Conservation (phyloP, 352 stramenopile genomes). For the Phytophthora tentaculata region DNA sequence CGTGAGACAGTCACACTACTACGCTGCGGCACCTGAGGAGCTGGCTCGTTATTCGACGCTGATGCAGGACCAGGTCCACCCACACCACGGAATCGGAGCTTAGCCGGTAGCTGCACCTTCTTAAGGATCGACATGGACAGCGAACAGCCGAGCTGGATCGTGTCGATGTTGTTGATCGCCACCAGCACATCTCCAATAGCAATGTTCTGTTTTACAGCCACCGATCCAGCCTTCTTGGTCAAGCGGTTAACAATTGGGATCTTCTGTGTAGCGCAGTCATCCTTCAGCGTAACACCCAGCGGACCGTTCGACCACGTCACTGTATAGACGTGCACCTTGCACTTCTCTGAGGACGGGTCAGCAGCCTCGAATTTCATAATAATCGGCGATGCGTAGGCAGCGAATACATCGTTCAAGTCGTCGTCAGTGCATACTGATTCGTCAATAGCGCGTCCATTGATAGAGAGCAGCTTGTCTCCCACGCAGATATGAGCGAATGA, state of each 20-base stretch:
- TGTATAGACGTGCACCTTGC: slow-evolving; percentile 84
- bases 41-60: slow-evolving; percentile 17
- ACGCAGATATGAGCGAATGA: slow-evolving; percentile 79
- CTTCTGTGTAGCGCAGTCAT: slow-evolving; percentile 85
- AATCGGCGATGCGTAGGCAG: slow-evolving; percentile 71
- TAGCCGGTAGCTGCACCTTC: slow-evolving; percentile 86
- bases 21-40: slow-evolving; percentile 18
- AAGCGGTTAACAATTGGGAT: slow-evolving; percentile 88
- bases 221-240: slow-evolving; percentile 86
- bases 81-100: slow-evolving; percentile 85
- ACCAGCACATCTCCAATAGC: slow-evolving; percentile 86
- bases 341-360: slow-evolving; percentile 52
- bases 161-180: slow-evolving; percentile 92
- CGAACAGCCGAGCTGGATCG: slow-evolving; percentile 86
- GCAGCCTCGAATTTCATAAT: slow-evolving; percentile 86
- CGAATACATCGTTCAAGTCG: slow-evolving; percentile 78
- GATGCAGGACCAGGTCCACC: slow-evolving; percentile 55
- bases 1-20: slow-evolving; percentile 38
- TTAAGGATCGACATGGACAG: slow-evolving; percentile 91
- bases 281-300: slow-evolving; percentile 85
- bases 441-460: slow-evolving; percentile 79
- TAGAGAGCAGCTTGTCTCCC: slow-evolving; percentile 74
- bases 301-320: slow-evolving; percentile 90
- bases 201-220: slow-evolving; percentile 90
- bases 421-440: slow-evolving; percentile 63